Evolutionary conservation across 345 rosid genomes (phyloP).

Genomic region (Aquilaria malaccensis): DNA sequence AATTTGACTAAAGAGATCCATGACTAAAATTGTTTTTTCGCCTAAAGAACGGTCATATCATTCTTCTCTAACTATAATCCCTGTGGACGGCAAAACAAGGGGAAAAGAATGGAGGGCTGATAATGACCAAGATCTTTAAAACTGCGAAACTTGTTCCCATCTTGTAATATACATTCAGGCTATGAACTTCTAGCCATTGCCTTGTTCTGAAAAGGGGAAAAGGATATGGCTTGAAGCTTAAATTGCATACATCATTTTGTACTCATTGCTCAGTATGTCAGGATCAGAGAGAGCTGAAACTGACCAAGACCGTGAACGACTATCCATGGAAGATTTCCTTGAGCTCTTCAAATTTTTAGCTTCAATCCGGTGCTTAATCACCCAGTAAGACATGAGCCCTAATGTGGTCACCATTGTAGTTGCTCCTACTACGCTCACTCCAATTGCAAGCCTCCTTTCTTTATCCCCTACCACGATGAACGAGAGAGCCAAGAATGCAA

Average conservation of each 20-base stretch:
- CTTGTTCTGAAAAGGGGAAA: neutral
- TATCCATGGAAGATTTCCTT: conserved; percentile 49
- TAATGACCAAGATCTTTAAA: neutral
- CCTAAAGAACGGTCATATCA: no score
- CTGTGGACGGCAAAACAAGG: no score
- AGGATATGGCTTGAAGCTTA: neutral
- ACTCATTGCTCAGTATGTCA: conserved; percentile 15
- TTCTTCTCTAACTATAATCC: no score
- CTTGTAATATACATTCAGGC: conserved; percentile 4
- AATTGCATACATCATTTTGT: conserved; percentile 16
- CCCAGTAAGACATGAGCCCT: conserved; percentile 97
- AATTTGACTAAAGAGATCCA: no score
- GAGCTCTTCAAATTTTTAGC: conserved; percentile 59
- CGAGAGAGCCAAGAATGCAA: conserved; percentile 71
- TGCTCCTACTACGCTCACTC: conserved; percentile 75
- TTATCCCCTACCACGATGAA: conserved; percentile 73
- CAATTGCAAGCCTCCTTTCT: conserved; percentile 71
- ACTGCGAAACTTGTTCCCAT: neutral
- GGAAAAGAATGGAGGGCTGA: no score
- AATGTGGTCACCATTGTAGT: conserved; percentile 77
- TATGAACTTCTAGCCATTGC: neutral
- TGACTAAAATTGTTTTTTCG: no score
- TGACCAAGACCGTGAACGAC: conserved; percentile 46
- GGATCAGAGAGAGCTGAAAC: conserved; percentile 21
- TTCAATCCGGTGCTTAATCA: conserved; percentile 73